These are phyloP conservation scores for Reutealis trisperma DNA, from an alignment of 345 rosid species.

Conservation along the genomic window DNA sequence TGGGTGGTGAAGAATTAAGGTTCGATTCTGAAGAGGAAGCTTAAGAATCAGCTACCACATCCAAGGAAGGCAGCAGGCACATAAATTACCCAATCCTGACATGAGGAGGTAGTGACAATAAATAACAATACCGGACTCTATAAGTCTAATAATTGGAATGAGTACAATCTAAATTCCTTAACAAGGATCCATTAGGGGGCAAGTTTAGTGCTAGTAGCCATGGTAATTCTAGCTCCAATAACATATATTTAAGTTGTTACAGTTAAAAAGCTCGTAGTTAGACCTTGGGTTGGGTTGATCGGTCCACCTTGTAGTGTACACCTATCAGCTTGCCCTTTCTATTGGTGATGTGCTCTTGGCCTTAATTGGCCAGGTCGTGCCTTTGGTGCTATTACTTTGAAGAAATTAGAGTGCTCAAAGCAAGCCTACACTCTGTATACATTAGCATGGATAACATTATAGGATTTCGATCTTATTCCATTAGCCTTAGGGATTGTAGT, in stretches of 20 bases:
- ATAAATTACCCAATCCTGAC: not conserved
- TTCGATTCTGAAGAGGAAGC: not conserved
- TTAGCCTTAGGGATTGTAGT: too few species aligned
- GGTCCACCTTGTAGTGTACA: conserved; percentile 15
- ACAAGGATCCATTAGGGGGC: not conserved
- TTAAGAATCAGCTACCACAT: too few species aligned
- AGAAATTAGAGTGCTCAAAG: conserved; percentile 38
- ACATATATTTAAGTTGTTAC: conserved; percentile 25
- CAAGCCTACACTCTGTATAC: conserved; percentile 18
- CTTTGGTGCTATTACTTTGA: conserved; percentile 22
- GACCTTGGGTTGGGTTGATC: conserved; percentile 14
- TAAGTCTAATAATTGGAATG: conserved; percentile 16
- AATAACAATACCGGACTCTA: conserved; percentile 26
- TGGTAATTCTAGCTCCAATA: conserved; percentile 18
- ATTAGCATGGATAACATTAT: too few species aligned
- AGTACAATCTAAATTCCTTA: conserved; percentile 14
- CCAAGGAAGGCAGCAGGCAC: not conserved
- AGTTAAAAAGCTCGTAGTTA: conserved; percentile 28
- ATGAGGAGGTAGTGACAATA: conserved; percentile 3
- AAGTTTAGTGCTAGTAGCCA: conserved; percentile 14
- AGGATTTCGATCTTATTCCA: not conserved
- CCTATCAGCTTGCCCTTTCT: too few species aligned
- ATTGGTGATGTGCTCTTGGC: too few species aligned
- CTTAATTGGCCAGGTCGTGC: not conserved
- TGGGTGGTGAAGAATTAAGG: conserved; percentile 6